Evolutionary conservation across 1,139 yeast species (phyloP).

Genomic region (Candida pseudoviswanathii): DNA sequence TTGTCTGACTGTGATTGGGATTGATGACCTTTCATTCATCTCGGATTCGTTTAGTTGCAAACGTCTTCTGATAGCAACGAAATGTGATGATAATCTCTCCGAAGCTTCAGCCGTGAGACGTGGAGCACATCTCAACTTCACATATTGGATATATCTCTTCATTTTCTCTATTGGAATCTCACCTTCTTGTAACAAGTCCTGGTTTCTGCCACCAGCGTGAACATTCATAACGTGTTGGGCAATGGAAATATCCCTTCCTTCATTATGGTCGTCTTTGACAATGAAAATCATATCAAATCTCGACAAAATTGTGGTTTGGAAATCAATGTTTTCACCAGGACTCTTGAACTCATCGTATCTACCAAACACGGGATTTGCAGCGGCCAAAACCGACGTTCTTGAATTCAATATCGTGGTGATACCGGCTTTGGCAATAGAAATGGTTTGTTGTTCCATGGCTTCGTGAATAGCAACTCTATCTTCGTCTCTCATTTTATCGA

Average conservation of each 20-base stretch:
- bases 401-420: constrained; percentile 95
- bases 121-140: constrained; percentile 91
- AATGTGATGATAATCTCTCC: constrained; percentile 89
- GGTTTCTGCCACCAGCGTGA: constrained; percentile 73
- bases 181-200: constrained; percentile 60
- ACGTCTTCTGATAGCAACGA: constrained; percentile 85
- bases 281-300: constrained; percentile 98
- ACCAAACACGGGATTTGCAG: constrained; percentile 97
- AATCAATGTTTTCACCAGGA: constrained; percentile 97
- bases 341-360: constrained; percentile 94
- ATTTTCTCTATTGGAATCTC: constrained; percentile 89
- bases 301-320: constrained; percentile 94
- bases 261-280: constrained; percentile 93
- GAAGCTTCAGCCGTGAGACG: constrained; percentile 87
- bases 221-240: constrained; percentile 96
- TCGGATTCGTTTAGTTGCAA: constrained; percentile 80
- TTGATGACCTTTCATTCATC: constrained; percentile 87
- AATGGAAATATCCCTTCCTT: constrained; percentile 79
- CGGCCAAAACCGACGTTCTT: constrained; percentile 94
- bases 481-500: constrained; percentile 98
- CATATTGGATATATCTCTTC: constrained; percentile 91
- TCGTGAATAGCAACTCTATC: constrained; percentile 99
- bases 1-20: constrained; percentile 97
- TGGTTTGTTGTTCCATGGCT: constrained; percentile 99
- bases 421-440: constrained; percentile 99